These are phyloP conservation scores for Terfezia claveryi DNA, from an alignment of 495 filamentous ascomycete genomes.

Conservation along the genomic window DNA sequence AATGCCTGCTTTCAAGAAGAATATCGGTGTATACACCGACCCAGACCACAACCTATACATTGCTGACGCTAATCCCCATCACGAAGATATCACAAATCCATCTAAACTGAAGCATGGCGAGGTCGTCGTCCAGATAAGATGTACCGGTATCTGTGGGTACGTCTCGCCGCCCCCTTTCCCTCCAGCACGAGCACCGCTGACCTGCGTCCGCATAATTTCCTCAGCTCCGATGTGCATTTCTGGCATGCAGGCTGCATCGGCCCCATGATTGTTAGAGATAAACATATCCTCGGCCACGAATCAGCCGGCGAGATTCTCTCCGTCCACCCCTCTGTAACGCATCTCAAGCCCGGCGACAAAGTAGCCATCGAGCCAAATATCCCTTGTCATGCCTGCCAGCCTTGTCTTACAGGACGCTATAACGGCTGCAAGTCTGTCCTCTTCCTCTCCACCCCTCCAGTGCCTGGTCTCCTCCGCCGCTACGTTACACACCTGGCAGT, in stretches of 20 bases:
- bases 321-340: constrained; percentile 53
- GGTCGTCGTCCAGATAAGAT: constrained; percentile 64
- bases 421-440: constrained; percentile 70
- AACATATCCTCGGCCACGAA: constrained; percentile 84
- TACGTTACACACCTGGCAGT: constrained; percentile 83
- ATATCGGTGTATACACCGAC: constrained; percentile 91
- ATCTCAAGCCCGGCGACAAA: constrained; percentile 58
- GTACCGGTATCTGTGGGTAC: constrained; percentile 64
- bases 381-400: constrained; percentile 71
- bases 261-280: constrained; percentile 71
- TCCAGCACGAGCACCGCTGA: constrained; percentile 8
- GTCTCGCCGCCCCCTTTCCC: constrained; percentile 30
- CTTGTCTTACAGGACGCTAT: constrained; percentile 75
- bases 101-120: constrained; percentile 47
- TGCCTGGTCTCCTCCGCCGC: constrained; percentile 67
- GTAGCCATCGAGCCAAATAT: constrained; percentile 83
- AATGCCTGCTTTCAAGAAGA: constrained; percentile 34
- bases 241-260: constrained; percentile 87
- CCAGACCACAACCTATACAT: constrained; percentile 82
- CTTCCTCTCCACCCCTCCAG: constrained; percentile 75
- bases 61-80: constrained; percentile 41
- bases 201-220: constrained; percentile 17
- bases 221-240: constrained; percentile 73
- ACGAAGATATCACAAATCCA: constrained; percentile 37
- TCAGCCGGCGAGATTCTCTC: constrained; percentile 68